Percentiles rank a stretch among this genome's conserved stretches.
Conservation (phyloP, 2,329 filamentous ascomycete genomes). For the Pyrenophora tritici-repentis region DNA sequence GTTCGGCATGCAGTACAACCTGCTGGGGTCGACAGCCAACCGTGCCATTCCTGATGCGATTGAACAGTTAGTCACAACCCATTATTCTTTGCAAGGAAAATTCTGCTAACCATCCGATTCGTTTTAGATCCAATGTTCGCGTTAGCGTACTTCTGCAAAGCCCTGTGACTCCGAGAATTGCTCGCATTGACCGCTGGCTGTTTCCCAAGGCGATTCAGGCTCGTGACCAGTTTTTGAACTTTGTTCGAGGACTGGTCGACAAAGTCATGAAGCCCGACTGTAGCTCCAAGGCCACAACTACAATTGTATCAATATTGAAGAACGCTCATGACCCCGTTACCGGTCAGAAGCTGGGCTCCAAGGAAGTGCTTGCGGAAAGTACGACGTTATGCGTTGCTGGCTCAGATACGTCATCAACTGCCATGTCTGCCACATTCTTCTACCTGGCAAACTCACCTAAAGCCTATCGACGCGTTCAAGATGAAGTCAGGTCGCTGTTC, state of each 20-base stretch:
- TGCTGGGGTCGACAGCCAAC: constrained; percentile 30
- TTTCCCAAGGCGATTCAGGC: constrained; percentile 38
- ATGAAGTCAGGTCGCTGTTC: constrained; percentile 29
- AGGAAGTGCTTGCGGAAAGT: constrained; percentile 51
- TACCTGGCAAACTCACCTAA: constrained; percentile 45
- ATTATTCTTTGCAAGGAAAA: neutral
- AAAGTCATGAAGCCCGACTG: constrained; percentile 28
- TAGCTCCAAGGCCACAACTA: constrained; percentile 16
- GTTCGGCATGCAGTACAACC: constrained; percentile 40
- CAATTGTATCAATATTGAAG: neutral
- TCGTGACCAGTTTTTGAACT: constrained; percentile 23
- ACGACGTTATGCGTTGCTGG: constrained; percentile 36
- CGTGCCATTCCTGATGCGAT: constrained; percentile 1
- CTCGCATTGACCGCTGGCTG: constrained; percentile 27
- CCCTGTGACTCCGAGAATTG: constrained; percentile 15
- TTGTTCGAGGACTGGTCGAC: constrained; percentile 6
- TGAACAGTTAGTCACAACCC: neutral
- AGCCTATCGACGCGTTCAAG: constrained; percentile 17
- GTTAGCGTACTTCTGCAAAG: constrained; percentile 35
- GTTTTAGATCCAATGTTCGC: constrained; percentile 37
- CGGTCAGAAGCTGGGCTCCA: neutral
- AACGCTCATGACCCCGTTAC: neutral
- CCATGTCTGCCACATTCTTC: constrained; percentile 42
- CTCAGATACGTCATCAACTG: constrained; percentile 46
- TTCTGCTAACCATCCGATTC: neutral